Conservation (phyloP, 257 asterid species). For the Thymus quinquecostatus region DNA sequence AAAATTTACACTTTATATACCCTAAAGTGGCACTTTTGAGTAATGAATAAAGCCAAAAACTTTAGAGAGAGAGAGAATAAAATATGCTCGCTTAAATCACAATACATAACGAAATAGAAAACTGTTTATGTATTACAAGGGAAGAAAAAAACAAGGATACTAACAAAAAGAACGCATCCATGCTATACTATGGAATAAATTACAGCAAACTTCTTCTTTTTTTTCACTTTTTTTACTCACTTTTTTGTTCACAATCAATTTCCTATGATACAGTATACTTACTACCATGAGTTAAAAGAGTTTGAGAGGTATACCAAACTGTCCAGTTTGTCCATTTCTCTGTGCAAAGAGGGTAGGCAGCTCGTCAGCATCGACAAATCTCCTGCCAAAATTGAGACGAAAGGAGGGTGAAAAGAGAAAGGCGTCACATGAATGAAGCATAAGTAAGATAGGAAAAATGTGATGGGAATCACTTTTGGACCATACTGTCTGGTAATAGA, state of each 20-base stretch:
- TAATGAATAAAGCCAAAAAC: too few species aligned
- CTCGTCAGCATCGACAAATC: conserved; percentile 48
- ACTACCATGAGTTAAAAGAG: conserved; percentile 43
- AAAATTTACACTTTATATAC: background rate
- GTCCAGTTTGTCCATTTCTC: conserved; percentile 35
- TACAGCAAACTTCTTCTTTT: conserved; percentile 34
- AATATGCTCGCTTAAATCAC: conserved; percentile 28
- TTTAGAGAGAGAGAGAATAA: background rate
- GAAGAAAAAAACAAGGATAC: conserved; percentile 58
- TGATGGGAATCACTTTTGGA: conserved; percentile 43
- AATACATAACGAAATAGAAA: conserved; percentile 20
- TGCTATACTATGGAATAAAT: conserved; percentile 48
- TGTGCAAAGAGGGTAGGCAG: conserved; percentile 51
- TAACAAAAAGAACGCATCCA: conserved; percentile 83
- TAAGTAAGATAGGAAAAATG: conserved; percentile 31
- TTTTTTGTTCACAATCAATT: conserved; percentile 15
- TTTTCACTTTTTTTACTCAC: conserved; percentile 5
- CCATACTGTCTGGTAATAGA: conserved; percentile 42
- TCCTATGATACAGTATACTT: conserved; percentile 51
- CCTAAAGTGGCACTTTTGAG: background rate
- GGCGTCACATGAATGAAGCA: conserved; percentile 28
- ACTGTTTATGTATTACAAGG: conserved; percentile 17
- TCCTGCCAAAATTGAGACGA: conserved; percentile 46
- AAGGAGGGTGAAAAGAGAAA: conserved; percentile 22
- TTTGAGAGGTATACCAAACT: conserved; percentile 43